Conservation (phyloP, 169 alveolate species). For the Toxoplasma gondii region DNA sequence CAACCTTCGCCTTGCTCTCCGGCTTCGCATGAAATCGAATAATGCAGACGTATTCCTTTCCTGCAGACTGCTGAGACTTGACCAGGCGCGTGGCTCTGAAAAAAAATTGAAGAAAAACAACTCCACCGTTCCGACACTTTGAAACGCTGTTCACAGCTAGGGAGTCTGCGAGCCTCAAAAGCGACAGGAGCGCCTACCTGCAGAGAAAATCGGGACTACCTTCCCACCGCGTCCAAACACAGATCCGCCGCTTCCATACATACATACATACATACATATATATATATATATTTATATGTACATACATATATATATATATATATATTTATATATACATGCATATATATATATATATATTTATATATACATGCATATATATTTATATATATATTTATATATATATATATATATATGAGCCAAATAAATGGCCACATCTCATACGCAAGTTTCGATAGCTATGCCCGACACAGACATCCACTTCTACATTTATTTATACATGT, state of each 20-base stretch:
- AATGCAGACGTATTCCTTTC: background rate
- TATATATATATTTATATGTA: background rate
- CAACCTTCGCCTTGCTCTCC: constrained; percentile 79
- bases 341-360: background rate
- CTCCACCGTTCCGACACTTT: background rate
- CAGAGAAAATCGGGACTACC: too few relatives aligned
- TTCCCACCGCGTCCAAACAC: background rate
- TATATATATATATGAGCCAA: too few relatives aligned
- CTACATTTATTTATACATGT: too few relatives aligned
- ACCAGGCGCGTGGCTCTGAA: background rate
- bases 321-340: background rate
- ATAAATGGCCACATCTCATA: too few relatives aligned
- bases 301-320: background rate
- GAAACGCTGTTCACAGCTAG: too few relatives aligned
- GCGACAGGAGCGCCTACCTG: too few relatives aligned
- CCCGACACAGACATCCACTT: too few relatives aligned
- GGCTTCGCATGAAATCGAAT: constrained; percentile 73
- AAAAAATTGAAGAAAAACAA: background rate
- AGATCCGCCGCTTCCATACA: background rate
- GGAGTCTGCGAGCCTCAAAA: too few relatives aligned
- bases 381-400: too few relatives aligned
- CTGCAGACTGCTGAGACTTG: background rate
- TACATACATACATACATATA: background rate
- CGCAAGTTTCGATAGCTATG: too few relatives aligned
- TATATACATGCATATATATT: too few relatives aligned